These are phyloP conservation scores for Alloteropsis semialata DNA, from an alignment of 176 grass and related monocot genomes.

Conservation along the genomic window DNA sequence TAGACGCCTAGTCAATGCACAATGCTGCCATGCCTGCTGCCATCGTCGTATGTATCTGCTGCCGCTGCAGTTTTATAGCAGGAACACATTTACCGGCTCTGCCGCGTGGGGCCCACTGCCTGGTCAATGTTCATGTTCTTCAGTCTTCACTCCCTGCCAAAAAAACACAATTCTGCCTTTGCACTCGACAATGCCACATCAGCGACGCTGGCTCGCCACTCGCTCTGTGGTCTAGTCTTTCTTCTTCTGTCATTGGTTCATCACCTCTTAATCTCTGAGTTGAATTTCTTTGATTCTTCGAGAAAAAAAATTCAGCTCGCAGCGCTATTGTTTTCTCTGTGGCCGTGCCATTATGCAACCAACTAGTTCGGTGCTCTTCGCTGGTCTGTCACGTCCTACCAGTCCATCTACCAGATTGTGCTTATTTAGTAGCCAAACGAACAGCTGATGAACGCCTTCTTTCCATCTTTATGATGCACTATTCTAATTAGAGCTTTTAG, in stretches of 20 bases:
- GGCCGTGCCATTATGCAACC: background rate
- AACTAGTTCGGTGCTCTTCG: constrained; percentile 14
- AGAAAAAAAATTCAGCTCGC: background rate
- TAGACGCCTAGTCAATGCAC: background rate
- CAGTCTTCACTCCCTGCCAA: constrained; percentile 6
- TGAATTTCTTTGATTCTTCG: background rate
- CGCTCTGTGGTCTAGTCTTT: background rate
- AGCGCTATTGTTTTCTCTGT: background rate
- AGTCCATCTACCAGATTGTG: background rate
- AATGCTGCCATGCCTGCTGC: constrained; percentile 33
- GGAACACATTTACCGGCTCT: background rate
- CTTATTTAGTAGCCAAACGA: constrained; percentile 1
- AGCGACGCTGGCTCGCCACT: background rate
- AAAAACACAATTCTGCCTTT: background rate
- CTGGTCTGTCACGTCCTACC: constrained; percentile 7
- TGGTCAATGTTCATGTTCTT: background rate
- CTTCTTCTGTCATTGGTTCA: background rate
- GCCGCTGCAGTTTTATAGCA: constrained; percentile 2
- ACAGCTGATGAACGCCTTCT: background rate
- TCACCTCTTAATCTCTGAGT: background rate
- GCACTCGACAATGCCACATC: background rate
- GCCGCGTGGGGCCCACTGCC: background rate
- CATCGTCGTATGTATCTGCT: background rate
- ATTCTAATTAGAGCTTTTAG: background rate
- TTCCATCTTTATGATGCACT: background rate